Evolutionary conservation across 495 filamentous ascomycete genomes (phyloP).

Genomic region (Niebla homalea): DNA sequence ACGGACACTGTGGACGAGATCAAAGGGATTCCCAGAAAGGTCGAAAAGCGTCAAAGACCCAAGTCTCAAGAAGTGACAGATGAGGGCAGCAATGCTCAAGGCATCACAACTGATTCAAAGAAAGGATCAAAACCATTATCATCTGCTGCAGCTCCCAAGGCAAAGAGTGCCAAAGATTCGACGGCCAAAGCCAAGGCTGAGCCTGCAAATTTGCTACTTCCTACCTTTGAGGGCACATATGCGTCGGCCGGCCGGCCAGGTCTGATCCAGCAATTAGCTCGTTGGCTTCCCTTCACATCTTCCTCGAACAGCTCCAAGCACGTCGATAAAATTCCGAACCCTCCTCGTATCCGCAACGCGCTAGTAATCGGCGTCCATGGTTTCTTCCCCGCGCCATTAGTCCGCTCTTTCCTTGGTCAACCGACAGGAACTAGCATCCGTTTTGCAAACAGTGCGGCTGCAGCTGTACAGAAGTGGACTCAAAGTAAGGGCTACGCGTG

Average conservation of each 20-base stretch:
- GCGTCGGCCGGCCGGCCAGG: slow-evolving; percentile 50
- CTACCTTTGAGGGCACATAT: slow-evolving; percentile 56
- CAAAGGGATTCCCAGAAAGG: slow-evolving; percentile 24
- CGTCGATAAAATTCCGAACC: slow-evolving; percentile 54
- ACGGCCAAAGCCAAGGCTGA: slow-evolving; percentile 2
- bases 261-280: slow-evolving; percentile 57
- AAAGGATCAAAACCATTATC: slow-evolving; percentile 14
- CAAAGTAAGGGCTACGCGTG: slow-evolving; percentile 50
- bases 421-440: slow-evolving; percentile 89
- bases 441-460: slow-evolving; percentile 79
- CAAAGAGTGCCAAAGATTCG: neutral
- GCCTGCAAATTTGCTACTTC: slow-evolving; percentile 49
- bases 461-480: slow-evolving; percentile 70
- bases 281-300: slow-evolving; percentile 48
- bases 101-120: slow-evolving; percentile 1
- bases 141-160: neutral
- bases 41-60: slow-evolving; percentile 14
- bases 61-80: slow-evolving; percentile 2
- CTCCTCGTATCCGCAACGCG: slow-evolving; percentile 63
- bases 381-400: slow-evolving; percentile 73
- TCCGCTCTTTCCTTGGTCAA: slow-evolving; percentile 80
- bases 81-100: slow-evolving; percentile 6
- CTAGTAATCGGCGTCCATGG: slow-evolving; percentile 91
- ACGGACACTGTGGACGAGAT: slow-evolving; percentile 41
- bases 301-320: slow-evolving; percentile 47